phyloP scores from a whole-genome alignment of 495 filamentous ascomycete species.

The Neurospora tetrasperma region DNA sequence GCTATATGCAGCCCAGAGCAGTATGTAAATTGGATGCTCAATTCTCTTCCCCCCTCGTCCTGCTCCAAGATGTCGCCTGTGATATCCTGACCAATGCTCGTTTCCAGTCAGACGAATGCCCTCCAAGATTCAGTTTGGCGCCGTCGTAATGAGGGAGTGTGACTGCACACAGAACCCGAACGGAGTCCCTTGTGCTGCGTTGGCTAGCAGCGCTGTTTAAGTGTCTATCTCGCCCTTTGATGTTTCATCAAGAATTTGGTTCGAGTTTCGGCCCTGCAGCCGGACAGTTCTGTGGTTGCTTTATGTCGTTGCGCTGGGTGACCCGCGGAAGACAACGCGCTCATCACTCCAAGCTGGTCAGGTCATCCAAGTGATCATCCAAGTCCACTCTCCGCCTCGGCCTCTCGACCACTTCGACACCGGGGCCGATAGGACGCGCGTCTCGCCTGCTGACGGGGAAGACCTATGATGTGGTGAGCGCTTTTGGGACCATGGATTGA shows the following conservation, averaged over 20 bases:
- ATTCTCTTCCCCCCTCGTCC: background rate
- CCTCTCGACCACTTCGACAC: constrained; percentile 39
- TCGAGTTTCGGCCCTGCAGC: constrained; percentile 8
- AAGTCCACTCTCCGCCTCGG: constrained; percentile 24
- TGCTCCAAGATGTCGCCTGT: background rate
- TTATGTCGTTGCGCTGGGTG: background rate
- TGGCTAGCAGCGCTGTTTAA: background rate
- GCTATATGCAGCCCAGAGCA: background rate
- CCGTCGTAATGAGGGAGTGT: background rate
- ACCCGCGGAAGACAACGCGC: background rate
- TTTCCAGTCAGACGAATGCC: background rate
- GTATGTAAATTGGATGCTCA: background rate
- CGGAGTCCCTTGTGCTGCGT: background rate
- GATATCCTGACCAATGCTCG: background rate
- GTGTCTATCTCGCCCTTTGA: background rate
- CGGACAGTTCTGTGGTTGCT: constrained; percentile 4
- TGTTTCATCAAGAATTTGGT: background rate
- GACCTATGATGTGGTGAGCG: constrained; percentile 26
- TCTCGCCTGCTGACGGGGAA: constrained; percentile 37
- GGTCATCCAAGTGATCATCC: constrained; percentile 21
- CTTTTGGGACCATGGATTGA: background rate
- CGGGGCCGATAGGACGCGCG: constrained; percentile 40
- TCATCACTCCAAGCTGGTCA: constrained; percentile 41
- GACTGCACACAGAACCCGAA: background rate
- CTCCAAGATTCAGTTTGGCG: background rate